Base-by-base conservation (phyloP, 1,284 basidiomycete species). In the Xerocomus nothofagi region DNA sequence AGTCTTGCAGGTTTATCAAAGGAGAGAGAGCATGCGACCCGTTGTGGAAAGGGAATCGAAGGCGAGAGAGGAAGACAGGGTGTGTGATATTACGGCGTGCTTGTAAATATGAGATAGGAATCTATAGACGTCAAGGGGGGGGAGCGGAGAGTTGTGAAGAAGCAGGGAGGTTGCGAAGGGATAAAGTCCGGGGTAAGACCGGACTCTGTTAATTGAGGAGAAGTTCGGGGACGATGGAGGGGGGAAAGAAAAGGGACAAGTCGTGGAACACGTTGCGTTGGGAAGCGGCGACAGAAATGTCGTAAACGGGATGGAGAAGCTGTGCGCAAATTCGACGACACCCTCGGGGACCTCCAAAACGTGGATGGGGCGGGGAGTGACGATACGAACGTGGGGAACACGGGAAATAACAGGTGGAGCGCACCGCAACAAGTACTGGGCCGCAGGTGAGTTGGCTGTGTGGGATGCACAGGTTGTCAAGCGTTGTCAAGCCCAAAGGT, bases 111-210 rank as follows among this genome's bases (percentile, higher is more conserved):
- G 61, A 60, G 63, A 66, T 65, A 60, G 61, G 59, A 49, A 57
- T 53, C 60, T 60, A 63, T 65, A 63, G 60, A 61, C 49, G 46
- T 30, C 49, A 49, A 40, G 42, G 47, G 54, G 42, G 47, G 54
- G 47, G 47, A 12, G 41, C 46, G 58, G 50, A 46, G 46, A 44
- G 47, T 38, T 50, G 59, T 39, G 43, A 48, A 52, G 61, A 50
- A 47, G 50, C 32, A 33, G 20, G 18, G 40, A 46, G 44, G 49
- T 50, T 49, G 44, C 46, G 37, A 47, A 44, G 52, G 51, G 43
- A 58, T 52, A 55, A 49, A 64, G 63, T 66, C 62, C 65, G 62
- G 62, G 62, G 62, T 67, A 66, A 49, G 45, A 20, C 54, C 63
- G 63, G 60, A 52, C 15, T 26, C 52, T 52, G 58, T 63, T 59